These are phyloP conservation scores for Malania oleifera DNA, from an alignment of 164 flowering plant genomes.

Conservation along the genomic window DNA sequence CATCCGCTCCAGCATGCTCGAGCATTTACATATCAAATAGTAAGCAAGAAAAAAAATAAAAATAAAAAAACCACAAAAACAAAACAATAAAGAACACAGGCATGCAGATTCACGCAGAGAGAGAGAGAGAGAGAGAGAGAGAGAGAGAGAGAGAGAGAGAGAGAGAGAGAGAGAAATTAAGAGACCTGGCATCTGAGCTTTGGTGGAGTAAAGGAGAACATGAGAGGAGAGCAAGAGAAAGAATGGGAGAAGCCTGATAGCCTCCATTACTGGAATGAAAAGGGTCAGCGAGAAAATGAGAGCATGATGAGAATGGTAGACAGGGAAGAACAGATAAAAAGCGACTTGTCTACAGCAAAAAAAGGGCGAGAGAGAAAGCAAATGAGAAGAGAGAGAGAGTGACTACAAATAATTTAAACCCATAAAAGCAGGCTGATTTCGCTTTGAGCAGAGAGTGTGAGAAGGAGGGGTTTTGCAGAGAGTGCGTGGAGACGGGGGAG, in stretches of 20 bases:
- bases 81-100: not conserved
- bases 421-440: no score
- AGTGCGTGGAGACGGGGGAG: no score
- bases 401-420: no score
- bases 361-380: no score
- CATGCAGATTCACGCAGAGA: not conserved
- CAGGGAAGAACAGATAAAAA: no score
- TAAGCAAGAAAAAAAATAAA: not conserved
- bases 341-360: no score
- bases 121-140: not conserved
- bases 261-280: constrained; percentile 21
- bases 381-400: no score
- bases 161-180: not conserved
- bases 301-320: constrained; percentile 8
- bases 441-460: no score
- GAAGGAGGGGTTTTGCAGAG: no score
- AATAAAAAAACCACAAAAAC: not conserved
- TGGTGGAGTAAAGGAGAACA: constrained; percentile 19
- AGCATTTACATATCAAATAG: no score
- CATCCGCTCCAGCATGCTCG: no score
- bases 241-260: constrained; percentile 19
- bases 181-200: constrained; percentile 58
- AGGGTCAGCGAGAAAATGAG: constrained; percentile 5
- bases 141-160: not conserved
- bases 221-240: constrained; percentile 13